Percentiles rank a stretch among this genome's conserved stretches.
Evolutionary conservation across 768 basidiomycete species (phyloP).

Genomic region (Brasilioporus rufonigricans): DNA sequence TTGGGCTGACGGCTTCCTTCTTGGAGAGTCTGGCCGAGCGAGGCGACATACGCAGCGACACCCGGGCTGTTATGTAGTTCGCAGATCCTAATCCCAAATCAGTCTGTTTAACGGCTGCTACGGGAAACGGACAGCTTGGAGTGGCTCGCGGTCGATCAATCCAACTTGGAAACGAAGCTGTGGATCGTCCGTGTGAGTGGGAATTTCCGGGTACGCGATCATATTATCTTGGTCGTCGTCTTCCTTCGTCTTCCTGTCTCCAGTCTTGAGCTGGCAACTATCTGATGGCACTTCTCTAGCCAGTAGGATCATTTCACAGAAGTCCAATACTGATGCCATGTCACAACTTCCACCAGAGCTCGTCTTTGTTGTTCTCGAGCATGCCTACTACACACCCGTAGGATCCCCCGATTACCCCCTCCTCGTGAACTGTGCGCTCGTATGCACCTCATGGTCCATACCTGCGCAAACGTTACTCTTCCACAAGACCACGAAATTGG

Average conservation of each 20-base stretch:
- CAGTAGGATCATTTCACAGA: not conserved
- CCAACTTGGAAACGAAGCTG: not conserved
- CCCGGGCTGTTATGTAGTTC: not conserved
- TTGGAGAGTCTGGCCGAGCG: not conserved
- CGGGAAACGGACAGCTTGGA: not conserved
- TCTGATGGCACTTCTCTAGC: not conserved
- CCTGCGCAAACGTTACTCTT: slow-evolving; percentile 33
- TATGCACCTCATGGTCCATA: slow-evolving; percentile 27
- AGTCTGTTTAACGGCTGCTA: not conserved
- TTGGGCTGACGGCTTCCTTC: too few relatives aligned
- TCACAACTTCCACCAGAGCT: slow-evolving; percentile 23
- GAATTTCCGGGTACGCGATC: not conserved
- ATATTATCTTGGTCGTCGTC: too few relatives aligned
- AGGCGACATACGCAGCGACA: too few relatives aligned
- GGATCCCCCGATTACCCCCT: slow-evolving; percentile 19
- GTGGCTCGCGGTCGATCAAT: not conserved
- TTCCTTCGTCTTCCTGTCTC: too few relatives aligned
- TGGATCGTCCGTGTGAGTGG: not conserved
- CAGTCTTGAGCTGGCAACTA: too few relatives aligned
- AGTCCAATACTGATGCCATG: slow-evolving; percentile 4
- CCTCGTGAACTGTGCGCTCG: slow-evolving; percentile 25
- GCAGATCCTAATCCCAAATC: not conserved
- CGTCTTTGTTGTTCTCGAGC: slow-evolving; percentile 22
- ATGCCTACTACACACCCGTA: slow-evolving; percentile 20
- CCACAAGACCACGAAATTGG: slow-evolving; percentile 13